Conservation (phyloP, 2,329 filamentous ascomycete genomes). For the Chaetomiaceae sp. region DNA sequence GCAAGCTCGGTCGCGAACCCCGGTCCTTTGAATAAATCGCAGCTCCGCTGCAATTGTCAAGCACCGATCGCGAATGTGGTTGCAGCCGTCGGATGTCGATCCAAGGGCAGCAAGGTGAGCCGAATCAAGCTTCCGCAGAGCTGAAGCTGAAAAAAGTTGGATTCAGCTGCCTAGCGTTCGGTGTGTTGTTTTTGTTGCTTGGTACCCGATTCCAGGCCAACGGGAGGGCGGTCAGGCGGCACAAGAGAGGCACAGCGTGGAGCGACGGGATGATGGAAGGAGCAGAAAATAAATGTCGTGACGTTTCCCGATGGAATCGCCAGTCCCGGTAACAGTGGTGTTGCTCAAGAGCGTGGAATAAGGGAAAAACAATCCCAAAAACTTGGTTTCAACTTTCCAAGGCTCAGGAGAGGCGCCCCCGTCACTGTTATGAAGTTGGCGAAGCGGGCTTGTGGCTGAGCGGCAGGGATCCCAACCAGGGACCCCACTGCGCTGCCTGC, state of each 20-base stretch:
- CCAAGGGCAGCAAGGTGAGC: background rate
- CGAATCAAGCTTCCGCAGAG: background rate
- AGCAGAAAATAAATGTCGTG: background rate
- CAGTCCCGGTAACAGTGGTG: conserved; percentile 11
- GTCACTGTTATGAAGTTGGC: conserved; percentile 22
- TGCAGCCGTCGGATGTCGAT: background rate
- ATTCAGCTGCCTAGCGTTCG: conserved; percentile 10
- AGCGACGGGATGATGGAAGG: background rate
- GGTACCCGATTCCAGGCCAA: conserved; percentile 16
- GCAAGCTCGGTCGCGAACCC: background rate
- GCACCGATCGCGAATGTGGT: background rate
- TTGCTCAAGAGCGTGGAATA: conserved; percentile 11
- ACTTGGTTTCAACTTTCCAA: conserved; percentile 26
- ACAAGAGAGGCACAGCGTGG: background rate
- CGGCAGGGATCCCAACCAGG: conserved; percentile 18
- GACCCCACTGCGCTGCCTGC: conserved; percentile 15
- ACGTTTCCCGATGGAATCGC: conserved; percentile 3
- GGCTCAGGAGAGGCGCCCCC: conserved; percentile 22
- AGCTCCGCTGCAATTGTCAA: background rate
- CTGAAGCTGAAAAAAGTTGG: conserved; percentile 12
- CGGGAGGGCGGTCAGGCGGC: background rate
- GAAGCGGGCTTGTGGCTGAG: conserved; percentile 23
- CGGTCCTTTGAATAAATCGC: background rate
- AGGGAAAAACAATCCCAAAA: conserved; percentile 17
- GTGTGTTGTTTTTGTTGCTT: conserved; percentile 9